Conservation (phyloP, 352 stramenopile genomes). For the Plasmopara halstedii region DNA sequence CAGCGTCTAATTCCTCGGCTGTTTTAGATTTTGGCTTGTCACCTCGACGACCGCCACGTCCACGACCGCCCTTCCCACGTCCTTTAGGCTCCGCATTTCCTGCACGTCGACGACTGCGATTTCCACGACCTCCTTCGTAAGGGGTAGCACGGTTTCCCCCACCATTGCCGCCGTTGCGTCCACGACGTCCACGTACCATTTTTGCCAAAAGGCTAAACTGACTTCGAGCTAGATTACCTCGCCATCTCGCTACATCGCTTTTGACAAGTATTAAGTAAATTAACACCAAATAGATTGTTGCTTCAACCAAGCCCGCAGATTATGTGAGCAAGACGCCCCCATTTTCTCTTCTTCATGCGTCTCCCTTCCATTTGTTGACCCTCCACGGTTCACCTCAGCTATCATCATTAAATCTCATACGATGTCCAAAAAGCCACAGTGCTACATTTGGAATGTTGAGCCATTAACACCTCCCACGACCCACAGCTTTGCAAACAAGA, state of each 20-base stretch:
- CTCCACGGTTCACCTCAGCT: too few relatives aligned
- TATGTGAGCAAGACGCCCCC: too few relatives aligned
- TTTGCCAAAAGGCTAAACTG: conserved; percentile 6
- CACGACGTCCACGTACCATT: conserved; percentile 37
- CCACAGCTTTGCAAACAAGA: too few relatives aligned
- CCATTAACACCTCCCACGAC: too few relatives aligned
- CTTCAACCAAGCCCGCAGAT: too few relatives aligned
- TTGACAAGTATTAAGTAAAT: too few relatives aligned
- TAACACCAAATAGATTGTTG: too few relatives aligned
- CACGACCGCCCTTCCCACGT: conserved; percentile 16
- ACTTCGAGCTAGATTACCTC: conserved; percentile 14
- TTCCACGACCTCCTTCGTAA: conserved; percentile 34
- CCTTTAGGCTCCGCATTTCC: conserved; percentile 11
- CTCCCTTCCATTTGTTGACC: too few relatives aligned
- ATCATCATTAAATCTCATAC: too few relatives aligned
- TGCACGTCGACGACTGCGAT: conserved; percentile 20
- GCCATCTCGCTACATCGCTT: conserved; percentile 1
- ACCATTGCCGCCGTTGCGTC: conserved; percentile 11
- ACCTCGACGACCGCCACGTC: conserved; percentile 9
- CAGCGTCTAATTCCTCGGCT: conserved; percentile 69
- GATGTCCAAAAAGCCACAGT: too few relatives aligned
- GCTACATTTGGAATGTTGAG: too few relatives aligned
- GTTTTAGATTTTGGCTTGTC: conserved; percentile 69
- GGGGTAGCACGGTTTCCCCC: conserved; percentile 24
- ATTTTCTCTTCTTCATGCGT: too few relatives aligned